Base-by-base conservation (phyloP, 257 asterid genomes). In the Haberlea rhodopensis region DNA sequence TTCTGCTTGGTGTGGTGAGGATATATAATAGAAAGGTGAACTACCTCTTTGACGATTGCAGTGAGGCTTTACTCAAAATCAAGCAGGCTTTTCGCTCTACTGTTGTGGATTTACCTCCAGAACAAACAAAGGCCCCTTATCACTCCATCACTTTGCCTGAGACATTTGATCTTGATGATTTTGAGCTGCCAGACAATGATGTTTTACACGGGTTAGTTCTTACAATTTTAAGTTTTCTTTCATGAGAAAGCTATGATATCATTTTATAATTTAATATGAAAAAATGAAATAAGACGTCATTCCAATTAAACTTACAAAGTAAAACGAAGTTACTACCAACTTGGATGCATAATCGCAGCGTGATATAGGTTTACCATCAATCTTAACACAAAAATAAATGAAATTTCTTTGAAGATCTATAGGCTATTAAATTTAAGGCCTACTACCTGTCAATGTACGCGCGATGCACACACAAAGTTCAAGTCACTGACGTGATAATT, bases 61-160 rank as follows among this genome's bases (percentile, higher is more conserved):
- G 97, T 28, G 99, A 90, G 77, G 94, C 97, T 68, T 71, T 94
- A 82, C 96, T 90, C 72, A 88, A 90, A 65, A 70, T 94, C 45
- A 94, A 90, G 81, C 99, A 94, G 79, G 99, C 99, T 54, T 94
- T 94, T 76, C 99, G 99, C 60, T 84, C 96, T 66, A 78, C 99
- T 67, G 92, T 96, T 68, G 99, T 94, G 70, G 99, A 94, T 81
- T 80, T 94, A 63, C 99, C 97, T 18, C 99, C 97, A 18, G 99
- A 94, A 86, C 89, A 94, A 75, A 85, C 99, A 16, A 94, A 86
- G 82, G 99, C 99, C 8, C 99, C 99, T 31, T 94, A 94, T 75
- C 92, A 94, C 78, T 90, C 99, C 61, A 90, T 94, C 79, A 90
- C 99, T 29, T 76, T 94, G 83, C 99, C 99, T 1, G 99, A 94